A percentile compares a stretch with the other conserved stretches of the same genome.
phyloP scores from a whole-genome alignment of 768 basidiomycete genomes.

The Omphalotus guepiniiformis region DNA sequence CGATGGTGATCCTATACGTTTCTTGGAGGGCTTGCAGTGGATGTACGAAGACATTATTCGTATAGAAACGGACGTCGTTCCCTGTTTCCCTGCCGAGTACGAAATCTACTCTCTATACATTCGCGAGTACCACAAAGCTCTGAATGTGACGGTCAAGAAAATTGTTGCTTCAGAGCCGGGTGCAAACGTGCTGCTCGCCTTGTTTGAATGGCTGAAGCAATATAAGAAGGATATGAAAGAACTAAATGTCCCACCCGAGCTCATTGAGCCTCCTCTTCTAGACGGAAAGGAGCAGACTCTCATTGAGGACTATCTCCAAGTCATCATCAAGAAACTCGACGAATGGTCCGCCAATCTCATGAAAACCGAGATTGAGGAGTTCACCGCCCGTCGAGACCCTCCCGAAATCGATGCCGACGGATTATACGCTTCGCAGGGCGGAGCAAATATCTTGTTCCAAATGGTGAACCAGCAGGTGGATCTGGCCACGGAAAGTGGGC shows the following conservation, averaged over 20 bases:
- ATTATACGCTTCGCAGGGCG: constrained; percentile 85
- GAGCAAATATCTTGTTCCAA: constrained; percentile 92
- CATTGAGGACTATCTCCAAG: constrained; percentile 91
- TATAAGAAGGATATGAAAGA: constrained; percentile 96
- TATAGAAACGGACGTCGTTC: constrained; percentile 86
- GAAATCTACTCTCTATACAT: constrained; percentile 82
- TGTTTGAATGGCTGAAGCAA: constrained; percentile 94
- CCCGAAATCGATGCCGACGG: constrained; percentile 90
- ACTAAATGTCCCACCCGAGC: constrained; percentile 74
- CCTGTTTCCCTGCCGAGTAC: constrained; percentile 90
- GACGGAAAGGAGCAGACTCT: constrained; percentile 92
- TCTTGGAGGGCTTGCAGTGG: constrained; percentile 81
- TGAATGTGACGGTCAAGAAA: constrained; percentile 69
- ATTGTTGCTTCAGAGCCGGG: constrained; percentile 75
- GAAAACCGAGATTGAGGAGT: constrained; percentile 84
- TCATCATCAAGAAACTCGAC: constrained; percentile 93
- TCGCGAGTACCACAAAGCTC: constrained; percentile 84
- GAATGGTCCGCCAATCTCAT: constrained; percentile 96
- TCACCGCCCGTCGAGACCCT: constrained; percentile 75
- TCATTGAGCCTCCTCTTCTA: constrained; percentile 85
- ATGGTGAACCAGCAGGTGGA: constrained; percentile 98
- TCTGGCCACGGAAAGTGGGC: constrained; percentile 91
- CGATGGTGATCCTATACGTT: constrained; percentile 60
- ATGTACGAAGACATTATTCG: constrained; percentile 93
- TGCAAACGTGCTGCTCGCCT: constrained; percentile 79